A percentile compares a stretch with the other conserved stretches of the same genome.
Conservation (phyloP, 2,329 filamentous ascomycete genomes). For the Torrubiellomyces zombiae region DNA sequence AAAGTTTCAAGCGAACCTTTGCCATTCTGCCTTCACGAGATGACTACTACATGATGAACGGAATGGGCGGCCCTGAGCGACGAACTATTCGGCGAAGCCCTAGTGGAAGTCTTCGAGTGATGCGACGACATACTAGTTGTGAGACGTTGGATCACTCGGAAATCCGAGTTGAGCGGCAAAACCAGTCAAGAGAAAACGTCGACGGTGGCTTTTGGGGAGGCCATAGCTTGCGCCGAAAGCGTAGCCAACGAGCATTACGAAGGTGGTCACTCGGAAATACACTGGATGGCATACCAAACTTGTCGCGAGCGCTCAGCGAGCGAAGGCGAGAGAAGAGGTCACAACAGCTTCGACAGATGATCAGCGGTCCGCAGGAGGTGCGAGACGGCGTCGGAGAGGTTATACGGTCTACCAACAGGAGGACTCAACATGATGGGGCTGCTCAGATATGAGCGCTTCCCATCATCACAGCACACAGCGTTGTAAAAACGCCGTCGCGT, state of each 20-base stretch:
- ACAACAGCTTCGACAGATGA: constrained; percentile 40
- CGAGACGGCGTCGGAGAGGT: constrained; percentile 42
- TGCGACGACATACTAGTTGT: constrained; percentile 33
- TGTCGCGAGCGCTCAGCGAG: constrained; percentile 40
- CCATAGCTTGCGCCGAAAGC: constrained; percentile 11
- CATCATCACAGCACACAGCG: too few relatives aligned
- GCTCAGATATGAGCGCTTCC: too few relatives aligned
- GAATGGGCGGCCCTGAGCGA: constrained; percentile 27
- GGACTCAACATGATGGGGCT: too few relatives aligned
- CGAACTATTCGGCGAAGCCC: constrained; percentile 41
- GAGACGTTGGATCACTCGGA: constrained; percentile 24
- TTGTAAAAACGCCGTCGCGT: too few relatives aligned
- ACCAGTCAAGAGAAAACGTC: too few relatives aligned
- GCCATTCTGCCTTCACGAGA: constrained; percentile 38
- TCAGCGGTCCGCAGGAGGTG: constrained; percentile 41
- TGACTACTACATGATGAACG: constrained; percentile 17
- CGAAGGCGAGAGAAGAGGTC: constrained; percentile 40
- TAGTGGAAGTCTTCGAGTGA: constrained; percentile 43
- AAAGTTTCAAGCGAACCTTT: constrained; percentile 41
- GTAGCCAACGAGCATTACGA: constrained; percentile 10
- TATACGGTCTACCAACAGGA: constrained; percentile 23
- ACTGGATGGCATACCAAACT: constrained; percentile 33
- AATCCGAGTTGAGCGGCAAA: too few relatives aligned
- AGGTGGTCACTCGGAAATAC: constrained; percentile 27
- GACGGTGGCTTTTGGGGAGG: constrained; percentile 17